A percentile compares a stretch with the other conserved stretches of the same genome.
These are phyloP conservation scores for Phytophthora cactorum DNA, from an alignment of 352 stramenopile genomes.

Conservation along the genomic window DNA sequence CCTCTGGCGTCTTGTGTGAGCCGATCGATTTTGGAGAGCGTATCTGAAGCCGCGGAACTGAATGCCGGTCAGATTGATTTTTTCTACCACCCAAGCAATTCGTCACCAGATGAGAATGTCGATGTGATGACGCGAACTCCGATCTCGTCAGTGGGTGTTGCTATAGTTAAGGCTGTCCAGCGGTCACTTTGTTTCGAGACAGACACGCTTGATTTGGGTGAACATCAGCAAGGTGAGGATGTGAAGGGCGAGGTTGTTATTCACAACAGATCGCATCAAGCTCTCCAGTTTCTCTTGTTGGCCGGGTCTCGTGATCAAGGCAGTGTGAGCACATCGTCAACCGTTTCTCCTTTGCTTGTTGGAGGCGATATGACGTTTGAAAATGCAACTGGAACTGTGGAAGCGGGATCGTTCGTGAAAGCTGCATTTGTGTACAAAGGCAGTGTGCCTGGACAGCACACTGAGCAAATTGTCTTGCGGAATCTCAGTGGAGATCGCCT, in stretches of 20 bases:
- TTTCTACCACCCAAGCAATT: constrained; percentile 34
- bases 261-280: constrained; percentile 68
- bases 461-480: constrained; percentile 79
- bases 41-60: constrained; percentile 64
- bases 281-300: constrained; percentile 79
- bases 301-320: constrained; percentile 51
- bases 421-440: constrained; percentile 80
- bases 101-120: constrained; percentile 16
- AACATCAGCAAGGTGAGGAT: constrained; percentile 74
- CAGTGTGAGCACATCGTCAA: constrained; percentile 22
- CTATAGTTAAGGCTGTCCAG: constrained; percentile 72
- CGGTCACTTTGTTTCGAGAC: constrained; percentile 71
- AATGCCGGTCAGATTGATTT: constrained; percentile 70
- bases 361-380: constrained; percentile 78
- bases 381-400: constrained; percentile 72
- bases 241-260: constrained; percentile 69
- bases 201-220: constrained; percentile 77
- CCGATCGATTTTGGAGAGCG: constrained; percentile 62
- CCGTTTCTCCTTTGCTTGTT: constrained; percentile 28
- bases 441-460: constrained; percentile 68
- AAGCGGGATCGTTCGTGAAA: constrained; percentile 49
- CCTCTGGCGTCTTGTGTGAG: constrained; percentile 74
- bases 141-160: constrained; percentile 56
- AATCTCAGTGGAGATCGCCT: constrained; percentile 85
- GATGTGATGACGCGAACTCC: constrained; percentile 17